Percentiles rank a stretch among this genome's conserved stretches.
These are phyloP conservation scores for Pezicula carpinea DNA, from an alignment of 2,329 filamentous ascomycete species.

Conservation along the genomic window DNA sequence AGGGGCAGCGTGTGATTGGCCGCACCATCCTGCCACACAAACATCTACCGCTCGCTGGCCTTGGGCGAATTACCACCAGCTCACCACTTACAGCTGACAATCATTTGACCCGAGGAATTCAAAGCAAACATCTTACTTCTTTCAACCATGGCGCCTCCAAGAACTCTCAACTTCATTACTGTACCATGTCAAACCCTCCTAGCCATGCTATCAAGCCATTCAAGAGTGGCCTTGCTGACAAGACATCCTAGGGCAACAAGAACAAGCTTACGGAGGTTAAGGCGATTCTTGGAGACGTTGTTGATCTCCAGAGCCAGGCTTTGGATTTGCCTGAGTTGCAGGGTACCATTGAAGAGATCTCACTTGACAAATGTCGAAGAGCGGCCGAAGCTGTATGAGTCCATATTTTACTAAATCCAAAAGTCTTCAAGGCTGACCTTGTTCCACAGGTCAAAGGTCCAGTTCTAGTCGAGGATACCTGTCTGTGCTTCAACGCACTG, in stretches of 20 bases:
- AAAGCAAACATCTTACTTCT: slow-evolving; percentile 6
- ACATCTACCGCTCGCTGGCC: no score
- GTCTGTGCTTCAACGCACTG: slow-evolving; percentile 86
- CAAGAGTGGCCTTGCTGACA: background rate
- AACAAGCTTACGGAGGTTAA: slow-evolving; percentile 91
- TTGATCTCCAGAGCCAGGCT: slow-evolving; percentile 68
- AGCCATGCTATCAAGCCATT: background rate
- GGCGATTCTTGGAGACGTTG: slow-evolving; percentile 70
- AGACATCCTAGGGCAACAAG: slow-evolving; percentile 62
- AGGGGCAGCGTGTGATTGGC: no score
- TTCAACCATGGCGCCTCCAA: slow-evolving; percentile 36
- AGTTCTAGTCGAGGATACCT: slow-evolving; percentile 93
- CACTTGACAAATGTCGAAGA: slow-evolving; percentile 76
- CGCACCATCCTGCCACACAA: no score
- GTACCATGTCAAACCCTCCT: background rate
- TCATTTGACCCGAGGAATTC: background rate
- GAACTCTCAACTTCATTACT: slow-evolving; percentile 85
- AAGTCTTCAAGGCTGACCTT: slow-evolving; percentile 6
- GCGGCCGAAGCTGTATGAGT: slow-evolving; percentile 67
- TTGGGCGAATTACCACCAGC: background rate
- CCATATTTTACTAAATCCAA: slow-evolving; percentile 20
- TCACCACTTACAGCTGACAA: background rate
- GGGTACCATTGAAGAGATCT: slow-evolving; percentile 88
- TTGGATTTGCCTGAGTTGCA: slow-evolving; percentile 88
- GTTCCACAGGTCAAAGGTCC: slow-evolving; percentile 67